Percentiles rank a stretch among this genome's conserved stretches.
Conservation (phyloP, 345 rosid genomes). For the Streptanthus diversifolius region DNA sequence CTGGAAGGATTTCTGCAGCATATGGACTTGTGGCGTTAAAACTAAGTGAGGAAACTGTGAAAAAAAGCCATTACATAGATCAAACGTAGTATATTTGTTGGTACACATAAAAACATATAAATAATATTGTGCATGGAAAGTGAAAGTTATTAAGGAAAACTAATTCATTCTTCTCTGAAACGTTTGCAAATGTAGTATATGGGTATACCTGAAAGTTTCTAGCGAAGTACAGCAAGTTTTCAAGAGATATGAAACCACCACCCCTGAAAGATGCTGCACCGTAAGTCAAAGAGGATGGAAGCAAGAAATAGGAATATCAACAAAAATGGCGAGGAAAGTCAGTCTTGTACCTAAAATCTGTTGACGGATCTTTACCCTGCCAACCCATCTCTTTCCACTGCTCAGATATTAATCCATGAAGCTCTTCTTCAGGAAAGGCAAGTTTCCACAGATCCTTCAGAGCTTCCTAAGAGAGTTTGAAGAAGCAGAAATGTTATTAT, state of each 20-base stretch:
- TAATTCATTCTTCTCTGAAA: slow-evolving; percentile 4
- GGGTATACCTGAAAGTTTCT: slow-evolving; percentile 67
- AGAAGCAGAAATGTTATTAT: not conserved
- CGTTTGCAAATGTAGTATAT: not conserved
- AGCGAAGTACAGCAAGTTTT: slow-evolving; percentile 88
- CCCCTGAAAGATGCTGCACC: slow-evolving; percentile 58
- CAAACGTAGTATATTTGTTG: not conserved
- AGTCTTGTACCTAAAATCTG: slow-evolving; percentile 78
- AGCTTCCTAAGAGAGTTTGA: slow-evolving; percentile 54
- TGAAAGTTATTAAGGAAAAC: not conserved
- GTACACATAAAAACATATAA: not conserved
- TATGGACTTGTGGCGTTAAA: not conserved
- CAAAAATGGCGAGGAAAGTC: slow-evolving; percentile 5
- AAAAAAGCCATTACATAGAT: not conserved
- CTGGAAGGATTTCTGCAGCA: slow-evolving; percentile 76
- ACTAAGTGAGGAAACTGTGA: not conserved
- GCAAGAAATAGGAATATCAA: not conserved
- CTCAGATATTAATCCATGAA: slow-evolving; percentile 79
- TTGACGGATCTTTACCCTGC: slow-evolving; percentile 99
- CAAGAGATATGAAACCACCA: slow-evolving; percentile 98
- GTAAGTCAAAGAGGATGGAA: slow-evolving; percentile 23
- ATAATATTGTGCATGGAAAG: not conserved
- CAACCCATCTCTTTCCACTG: slow-evolving; percentile 99
- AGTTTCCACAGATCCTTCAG: slow-evolving; percentile 82
- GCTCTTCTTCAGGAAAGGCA: slow-evolving; percentile 92